Percentiles rank a stretch among this genome's conserved stretches.
These are phyloP conservation scores for Mangifera indica DNA, from an alignment of 345 rosid genomes.

Conservation along the genomic window DNA sequence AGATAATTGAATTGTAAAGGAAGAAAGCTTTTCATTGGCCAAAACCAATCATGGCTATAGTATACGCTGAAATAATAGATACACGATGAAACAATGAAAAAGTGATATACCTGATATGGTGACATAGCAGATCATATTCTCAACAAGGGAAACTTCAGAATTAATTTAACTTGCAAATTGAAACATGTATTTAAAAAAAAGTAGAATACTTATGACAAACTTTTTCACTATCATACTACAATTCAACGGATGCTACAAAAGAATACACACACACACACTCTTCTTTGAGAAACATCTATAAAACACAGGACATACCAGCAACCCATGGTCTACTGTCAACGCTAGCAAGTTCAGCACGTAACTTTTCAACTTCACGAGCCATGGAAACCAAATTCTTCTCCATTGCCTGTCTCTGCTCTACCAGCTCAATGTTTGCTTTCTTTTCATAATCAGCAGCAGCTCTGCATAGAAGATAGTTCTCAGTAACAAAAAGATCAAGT, in stretches of 20 bases:
- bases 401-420: slow-evolving; percentile 92
- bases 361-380: slow-evolving; percentile 98
- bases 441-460: slow-evolving; percentile 85
- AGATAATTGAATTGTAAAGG: background rate
- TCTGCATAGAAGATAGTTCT: slow-evolving; percentile 31
- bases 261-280: background rate
- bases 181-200: background rate
- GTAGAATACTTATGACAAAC: background rate
- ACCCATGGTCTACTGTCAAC: slow-evolving; percentile 68
- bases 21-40: background rate
- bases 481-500: slow-evolving; percentile 3
- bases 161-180: background rate
- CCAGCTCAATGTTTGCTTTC: slow-evolving; percentile 85
- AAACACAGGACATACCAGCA: slow-evolving; percentile 48
- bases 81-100: background rate
- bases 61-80: background rate
- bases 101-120: background rate
- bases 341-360: slow-evolving; percentile 73
- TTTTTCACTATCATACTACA: background rate
- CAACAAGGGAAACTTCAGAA: background rate
- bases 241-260: slow-evolving; percentile 8
- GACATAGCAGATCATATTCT: background rate
- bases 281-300: slow-evolving; percentile 14
- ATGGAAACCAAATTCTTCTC: slow-evolving; percentile 91
- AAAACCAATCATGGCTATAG: background rate